Evolutionary conservation across 2,329 filamentous ascomycete species (phyloP).

Genomic region (Clonostachys chloroleuca): DNA sequence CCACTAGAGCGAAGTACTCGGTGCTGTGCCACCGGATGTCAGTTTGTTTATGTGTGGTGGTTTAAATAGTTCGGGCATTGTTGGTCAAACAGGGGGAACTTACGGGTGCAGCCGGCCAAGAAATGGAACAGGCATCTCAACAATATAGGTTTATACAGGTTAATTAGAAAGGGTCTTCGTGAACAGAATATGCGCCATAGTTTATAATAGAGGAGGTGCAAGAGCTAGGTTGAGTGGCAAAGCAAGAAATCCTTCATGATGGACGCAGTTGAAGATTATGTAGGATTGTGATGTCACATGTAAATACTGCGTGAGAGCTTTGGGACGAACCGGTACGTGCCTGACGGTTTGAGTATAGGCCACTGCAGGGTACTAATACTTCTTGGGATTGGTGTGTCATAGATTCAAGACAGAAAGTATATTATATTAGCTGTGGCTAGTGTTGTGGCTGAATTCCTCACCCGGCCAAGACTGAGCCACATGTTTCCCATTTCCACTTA

Average conservation of each 20-base stretch:
- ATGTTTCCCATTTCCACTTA: too few relatives aligned
- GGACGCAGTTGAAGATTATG: not conserved
- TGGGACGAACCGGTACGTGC: not conserved
- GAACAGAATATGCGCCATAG: not conserved
- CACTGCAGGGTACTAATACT: too few relatives aligned
- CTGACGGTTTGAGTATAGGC: too few relatives aligned
- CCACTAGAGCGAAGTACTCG: slow-evolving; percentile 84
- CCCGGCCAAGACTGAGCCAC: too few relatives aligned
- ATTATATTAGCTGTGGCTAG: too few relatives aligned
- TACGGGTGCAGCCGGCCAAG: slow-evolving; percentile 48
- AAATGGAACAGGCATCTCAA: slow-evolving; percentile 46
- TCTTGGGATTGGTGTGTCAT: too few relatives aligned
- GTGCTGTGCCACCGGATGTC: slow-evolving; percentile 38
- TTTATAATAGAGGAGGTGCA: not conserved
- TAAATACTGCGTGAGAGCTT: not conserved
- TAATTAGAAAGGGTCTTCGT: not conserved
- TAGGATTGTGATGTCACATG: slow-evolving; percentile 11
- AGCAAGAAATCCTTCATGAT: not conserved
- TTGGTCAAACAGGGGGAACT: slow-evolving; percentile 15
- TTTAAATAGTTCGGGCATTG: not conserved
- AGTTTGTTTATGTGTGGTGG: not conserved
- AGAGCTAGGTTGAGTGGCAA: not conserved
- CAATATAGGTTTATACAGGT: not conserved
- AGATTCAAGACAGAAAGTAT: too few relatives aligned
- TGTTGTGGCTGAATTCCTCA: too few relatives aligned